Evolutionary conservation across 2,329 filamentous ascomycete species (phyloP).

Genomic region (Tetracladium maxilliforme): DNA sequence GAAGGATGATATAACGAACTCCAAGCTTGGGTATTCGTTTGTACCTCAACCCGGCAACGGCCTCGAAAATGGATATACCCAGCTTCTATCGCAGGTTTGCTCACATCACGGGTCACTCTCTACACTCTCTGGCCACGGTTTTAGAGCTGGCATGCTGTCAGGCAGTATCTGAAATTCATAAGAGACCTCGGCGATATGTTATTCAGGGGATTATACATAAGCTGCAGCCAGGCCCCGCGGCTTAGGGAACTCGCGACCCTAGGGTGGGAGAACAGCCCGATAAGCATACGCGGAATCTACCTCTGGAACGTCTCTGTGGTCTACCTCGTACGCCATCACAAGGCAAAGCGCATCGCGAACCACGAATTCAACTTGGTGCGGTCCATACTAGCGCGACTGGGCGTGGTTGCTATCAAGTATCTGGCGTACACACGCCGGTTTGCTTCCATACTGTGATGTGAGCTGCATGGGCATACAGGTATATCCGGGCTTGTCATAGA

Average conservation of each 20-base stretch:
- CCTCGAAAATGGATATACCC: slow-evolving; percentile 2
- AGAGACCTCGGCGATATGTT: slow-evolving; percentile 1
- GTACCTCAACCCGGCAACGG: slow-evolving; percentile 3
- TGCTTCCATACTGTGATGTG: no score
- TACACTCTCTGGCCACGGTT: no score
- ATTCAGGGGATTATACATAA: slow-evolving; percentile 1
- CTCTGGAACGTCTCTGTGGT: slow-evolving; percentile 2
- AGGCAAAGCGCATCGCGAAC: slow-evolving; percentile 2
- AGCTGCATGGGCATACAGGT: no score
- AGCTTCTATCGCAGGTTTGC: no score
- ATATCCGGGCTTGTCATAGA: no score
- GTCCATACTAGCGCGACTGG: background rate
- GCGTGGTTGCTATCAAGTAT: background rate
- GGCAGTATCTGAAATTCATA: slow-evolving; percentile 1
- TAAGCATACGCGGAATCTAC: slow-evolving; percentile 1
- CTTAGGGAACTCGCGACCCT: slow-evolving; percentile 1
- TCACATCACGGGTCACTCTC: no score
- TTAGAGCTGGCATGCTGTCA: no score
- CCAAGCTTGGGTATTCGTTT: slow-evolving; percentile 3
- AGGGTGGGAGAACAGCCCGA: slow-evolving; percentile 1
- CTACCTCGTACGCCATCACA: slow-evolving; percentile 1
- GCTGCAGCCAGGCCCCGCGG: slow-evolving; percentile 1
- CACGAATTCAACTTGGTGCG: slow-evolving; percentile 2
- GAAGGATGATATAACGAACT: slow-evolving; percentile 5
- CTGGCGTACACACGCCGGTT: no score